phyloP scores from a whole-genome alignment of 345 rosid genomes.

The Cardamine resedifolia region DNA sequence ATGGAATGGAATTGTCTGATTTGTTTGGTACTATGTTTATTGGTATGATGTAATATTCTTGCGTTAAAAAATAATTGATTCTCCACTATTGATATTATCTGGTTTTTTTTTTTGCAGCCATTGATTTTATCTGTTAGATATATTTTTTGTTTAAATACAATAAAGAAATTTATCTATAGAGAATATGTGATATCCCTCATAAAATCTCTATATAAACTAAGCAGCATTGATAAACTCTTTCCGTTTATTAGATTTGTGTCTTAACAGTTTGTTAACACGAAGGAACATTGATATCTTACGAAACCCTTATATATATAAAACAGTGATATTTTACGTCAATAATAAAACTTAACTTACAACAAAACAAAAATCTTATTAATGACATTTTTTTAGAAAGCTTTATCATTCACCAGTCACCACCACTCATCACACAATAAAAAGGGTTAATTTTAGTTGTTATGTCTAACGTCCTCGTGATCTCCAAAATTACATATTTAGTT shows the following conservation, averaged over 20 bases:
- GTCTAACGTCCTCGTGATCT: conserved; percentile 19
- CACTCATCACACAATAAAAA: conserved; percentile 5
- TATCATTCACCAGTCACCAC: background rate
- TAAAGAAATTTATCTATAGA: background rate
- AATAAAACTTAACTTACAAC: conserved; percentile 18
- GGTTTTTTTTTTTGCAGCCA: too few species aligned
- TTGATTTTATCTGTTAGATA: background rate
- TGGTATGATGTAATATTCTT: background rate
- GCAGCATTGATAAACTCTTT: conserved; percentile 1
- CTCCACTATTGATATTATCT: background rate
- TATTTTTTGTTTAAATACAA: background rate
- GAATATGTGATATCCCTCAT: background rate
- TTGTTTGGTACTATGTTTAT: conserved; percentile 4
- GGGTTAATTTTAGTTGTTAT: conserved; percentile 1
- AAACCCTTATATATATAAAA: background rate
- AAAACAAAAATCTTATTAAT: conserved; percentile 2
- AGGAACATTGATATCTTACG: conserved; percentile 14
- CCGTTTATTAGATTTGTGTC: background rate
- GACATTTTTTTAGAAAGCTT: background rate
- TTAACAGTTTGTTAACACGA: conserved; percentile 11
- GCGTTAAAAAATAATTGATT: background rate
- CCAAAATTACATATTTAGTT: conserved; percentile 17
- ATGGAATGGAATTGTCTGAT: background rate
- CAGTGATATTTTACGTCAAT: background rate
- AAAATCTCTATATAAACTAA: background rate